phyloP scores from a whole-genome alignment of 179 eudicot species.

The Nepenthes alata region DNA sequence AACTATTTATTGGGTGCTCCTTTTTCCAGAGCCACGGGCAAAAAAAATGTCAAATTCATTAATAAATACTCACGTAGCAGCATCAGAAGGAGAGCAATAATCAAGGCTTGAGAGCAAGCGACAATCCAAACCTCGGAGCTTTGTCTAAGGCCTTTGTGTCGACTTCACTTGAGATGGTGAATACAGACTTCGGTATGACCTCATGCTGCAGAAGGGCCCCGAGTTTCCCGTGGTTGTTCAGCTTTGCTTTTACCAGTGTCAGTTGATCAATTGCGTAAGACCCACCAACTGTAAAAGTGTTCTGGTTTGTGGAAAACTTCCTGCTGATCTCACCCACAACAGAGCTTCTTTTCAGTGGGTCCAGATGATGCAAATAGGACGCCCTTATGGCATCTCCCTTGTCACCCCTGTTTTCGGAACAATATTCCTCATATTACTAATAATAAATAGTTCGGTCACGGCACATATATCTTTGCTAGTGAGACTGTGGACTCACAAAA shows the following conservation, averaged over 20 bases:
- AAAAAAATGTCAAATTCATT: conserved; percentile 5
- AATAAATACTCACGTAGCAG: neutral
- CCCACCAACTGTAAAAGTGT: conserved; percentile 91
- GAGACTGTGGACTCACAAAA: conserved; percentile 41
- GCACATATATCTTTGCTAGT: neutral
- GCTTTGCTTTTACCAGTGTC: conserved; percentile 66
- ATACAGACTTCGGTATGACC: conserved; percentile 58
- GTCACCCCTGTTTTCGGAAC: conserved; percentile 48
- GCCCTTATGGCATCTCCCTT: conserved; percentile 84
- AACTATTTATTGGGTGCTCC: conserved; percentile 38
- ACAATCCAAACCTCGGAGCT: conserved; percentile 76
- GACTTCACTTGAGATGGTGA: conserved; percentile 75
- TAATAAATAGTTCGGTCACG: neutral
- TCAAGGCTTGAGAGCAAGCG: conserved; percentile 82
- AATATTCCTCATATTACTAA: neutral
- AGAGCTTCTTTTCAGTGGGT: conserved; percentile 52
- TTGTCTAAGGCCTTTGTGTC: conserved; percentile 83
- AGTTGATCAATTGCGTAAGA: conserved; percentile 45
- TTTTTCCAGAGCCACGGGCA: conserved; percentile 12
- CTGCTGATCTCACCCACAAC: conserved; percentile 74
- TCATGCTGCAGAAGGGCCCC: conserved; percentile 76
- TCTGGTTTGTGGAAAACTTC: conserved; percentile 83
- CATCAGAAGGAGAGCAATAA: neutral
- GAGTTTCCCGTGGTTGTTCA: conserved; percentile 78
- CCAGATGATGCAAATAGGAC: conserved; percentile 65